phyloP scores from a whole-genome alignment of 2,329 filamentous ascomycete species.

The Monosporascus sp. region DNA sequence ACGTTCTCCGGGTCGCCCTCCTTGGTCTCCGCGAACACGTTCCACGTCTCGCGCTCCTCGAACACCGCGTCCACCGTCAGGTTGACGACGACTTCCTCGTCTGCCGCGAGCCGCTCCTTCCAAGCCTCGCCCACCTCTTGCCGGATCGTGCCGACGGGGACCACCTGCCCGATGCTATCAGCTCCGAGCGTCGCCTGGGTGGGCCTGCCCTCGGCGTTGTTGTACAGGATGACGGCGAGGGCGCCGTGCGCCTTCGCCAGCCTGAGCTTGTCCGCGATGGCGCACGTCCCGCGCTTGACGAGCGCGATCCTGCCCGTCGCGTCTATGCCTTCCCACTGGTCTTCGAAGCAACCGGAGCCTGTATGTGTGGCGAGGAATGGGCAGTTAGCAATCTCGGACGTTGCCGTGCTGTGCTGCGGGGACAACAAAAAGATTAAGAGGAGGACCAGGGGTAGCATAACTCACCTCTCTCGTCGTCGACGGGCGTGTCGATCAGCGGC shows the following conservation, averaged over 20 bases:
- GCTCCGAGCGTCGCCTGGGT: constrained; percentile 48
- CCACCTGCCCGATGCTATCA: constrained; percentile 28
- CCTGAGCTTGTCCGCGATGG: constrained; percentile 37
- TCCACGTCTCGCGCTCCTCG: constrained; percentile 33
- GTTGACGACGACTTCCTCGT: constrained; percentile 28
- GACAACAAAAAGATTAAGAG: too few relatives aligned
- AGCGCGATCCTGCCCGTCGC: constrained; percentile 39
- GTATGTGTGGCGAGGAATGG: not conserved
- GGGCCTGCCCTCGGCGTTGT: constrained; percentile 47
- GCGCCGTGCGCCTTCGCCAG: constrained; percentile 38
- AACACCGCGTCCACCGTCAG: constrained; percentile 32
- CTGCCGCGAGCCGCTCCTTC: constrained; percentile 26
- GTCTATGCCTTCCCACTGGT: constrained; percentile 39
- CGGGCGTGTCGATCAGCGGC: constrained; percentile 30
- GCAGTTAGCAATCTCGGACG: too few relatives aligned
- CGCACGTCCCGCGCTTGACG: constrained; percentile 38
- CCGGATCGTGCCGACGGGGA: constrained; percentile 32
- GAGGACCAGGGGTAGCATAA: not conserved
- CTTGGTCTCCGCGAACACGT: constrained; percentile 38
- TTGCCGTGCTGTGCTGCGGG: too few relatives aligned
- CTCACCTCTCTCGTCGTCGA: constrained; percentile 28
- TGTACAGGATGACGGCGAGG: constrained; percentile 50
- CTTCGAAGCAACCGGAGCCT: constrained; percentile 36
- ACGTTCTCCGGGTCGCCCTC: constrained; percentile 36
- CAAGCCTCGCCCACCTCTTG: constrained; percentile 31